Conservation (phyloP, 805 yeast genomes). For the Cyberlindnera suaveolens region DNA sequence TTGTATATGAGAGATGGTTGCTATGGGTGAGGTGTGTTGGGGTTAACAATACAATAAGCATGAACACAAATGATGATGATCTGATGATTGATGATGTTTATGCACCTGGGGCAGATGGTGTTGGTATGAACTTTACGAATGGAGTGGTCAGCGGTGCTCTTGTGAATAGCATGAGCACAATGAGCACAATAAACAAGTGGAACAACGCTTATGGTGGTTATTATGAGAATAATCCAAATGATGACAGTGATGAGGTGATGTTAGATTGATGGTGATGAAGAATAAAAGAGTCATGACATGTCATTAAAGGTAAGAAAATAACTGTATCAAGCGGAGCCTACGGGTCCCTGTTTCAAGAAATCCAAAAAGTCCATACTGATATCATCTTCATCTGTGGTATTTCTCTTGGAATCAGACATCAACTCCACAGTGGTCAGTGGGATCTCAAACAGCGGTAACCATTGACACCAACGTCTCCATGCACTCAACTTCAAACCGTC, state of each 20-base stretch:
- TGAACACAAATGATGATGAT: too few species aligned
- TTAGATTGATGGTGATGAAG: background rate
- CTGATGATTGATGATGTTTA: too few species aligned
- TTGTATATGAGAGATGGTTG: too few species aligned
- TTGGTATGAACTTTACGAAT: too few species aligned
- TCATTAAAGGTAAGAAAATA: background rate
- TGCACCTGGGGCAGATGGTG: too few species aligned
- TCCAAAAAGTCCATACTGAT: conserved; percentile 41
- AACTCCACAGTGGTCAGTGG: conserved; percentile 24
- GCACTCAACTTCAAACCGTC: conserved; percentile 20
- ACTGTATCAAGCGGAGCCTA: conserved; percentile 4
- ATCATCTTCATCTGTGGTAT: conserved; percentile 3
- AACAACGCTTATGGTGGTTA: conserved; percentile 1
- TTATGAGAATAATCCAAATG: conserved; percentile 1
- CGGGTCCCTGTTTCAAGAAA: conserved; percentile 38
- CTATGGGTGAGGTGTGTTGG: too few species aligned
- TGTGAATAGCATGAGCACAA: background rate
- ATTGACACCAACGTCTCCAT: conserved; percentile 36
- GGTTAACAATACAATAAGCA: too few species aligned
- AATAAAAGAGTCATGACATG: background rate
- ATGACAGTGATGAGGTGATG: conserved; percentile 2
- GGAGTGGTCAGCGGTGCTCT: too few species aligned
- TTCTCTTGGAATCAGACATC: conserved; percentile 1
- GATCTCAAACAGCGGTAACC: conserved; percentile 40
- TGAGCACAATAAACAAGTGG: background rate